A percentile compares a stretch with the other conserved stretches of the same genome.
Conservation (phyloP, 306 rosid genomes). For the Malus sieversii region DNA sequence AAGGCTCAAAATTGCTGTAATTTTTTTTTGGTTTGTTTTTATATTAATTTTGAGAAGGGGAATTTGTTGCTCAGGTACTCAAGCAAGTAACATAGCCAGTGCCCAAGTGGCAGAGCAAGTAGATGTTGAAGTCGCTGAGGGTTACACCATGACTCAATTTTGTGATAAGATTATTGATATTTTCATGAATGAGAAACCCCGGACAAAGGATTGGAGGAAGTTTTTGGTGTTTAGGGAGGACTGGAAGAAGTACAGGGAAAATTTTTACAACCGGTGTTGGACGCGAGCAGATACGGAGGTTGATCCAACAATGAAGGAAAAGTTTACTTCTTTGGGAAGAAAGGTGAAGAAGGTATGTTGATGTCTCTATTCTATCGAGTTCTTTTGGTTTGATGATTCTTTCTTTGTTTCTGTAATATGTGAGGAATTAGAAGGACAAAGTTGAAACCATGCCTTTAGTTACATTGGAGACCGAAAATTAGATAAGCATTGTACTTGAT, state of each 20-base stretch:
- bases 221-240: slow-evolving; percentile 80
- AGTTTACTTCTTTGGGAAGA: slow-evolving; percentile 48
- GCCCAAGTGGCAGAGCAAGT: slow-evolving; percentile 46
- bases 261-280: slow-evolving; percentile 62
- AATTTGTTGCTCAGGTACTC: slow-evolving; percentile 38
- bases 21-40: slow-evolving; percentile 7
- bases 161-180: slow-evolving; percentile 80
- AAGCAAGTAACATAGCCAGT: slow-evolving; percentile 31
- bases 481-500: background rate
- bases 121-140: slow-evolving; percentile 69
- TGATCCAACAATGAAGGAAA: slow-evolving; percentile 47
- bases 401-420: slow-evolving; percentile 13
- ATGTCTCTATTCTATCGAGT: background rate
- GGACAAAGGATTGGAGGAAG: slow-evolving; percentile 76
- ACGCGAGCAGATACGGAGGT: slow-evolving; percentile 55
- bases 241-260: slow-evolving; percentile 73
- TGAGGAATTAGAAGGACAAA: background rate
- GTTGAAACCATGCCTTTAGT: background rate
- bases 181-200: slow-evolving; percentile 78
- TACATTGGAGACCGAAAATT: background rate
- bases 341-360: slow-evolving; percentile 69
- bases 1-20: background rate
- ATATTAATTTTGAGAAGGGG: background rate
- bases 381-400: background rate
- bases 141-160: slow-evolving; percentile 63